Percentiles rank a stretch among this genome's conserved stretches.
These are phyloP conservation scores for Graphiopsis chlorocephala DNA, from an alignment of 2,329 filamentous ascomycete species.

Conservation along the genomic window DNA sequence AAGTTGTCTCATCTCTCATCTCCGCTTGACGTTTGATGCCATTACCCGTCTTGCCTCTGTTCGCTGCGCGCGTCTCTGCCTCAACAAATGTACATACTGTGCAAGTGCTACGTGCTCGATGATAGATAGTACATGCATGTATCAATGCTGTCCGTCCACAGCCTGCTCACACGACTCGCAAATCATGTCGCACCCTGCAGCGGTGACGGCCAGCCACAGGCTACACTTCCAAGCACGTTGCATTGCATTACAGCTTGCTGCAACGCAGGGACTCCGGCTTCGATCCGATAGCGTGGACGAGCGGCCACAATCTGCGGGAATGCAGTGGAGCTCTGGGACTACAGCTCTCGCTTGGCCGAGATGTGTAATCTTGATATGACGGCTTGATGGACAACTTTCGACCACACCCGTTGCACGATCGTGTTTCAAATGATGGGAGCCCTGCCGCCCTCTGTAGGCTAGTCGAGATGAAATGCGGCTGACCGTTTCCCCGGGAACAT, in stretches of 20 bases:
- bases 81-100: not conserved
- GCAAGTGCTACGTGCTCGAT: not conserved
- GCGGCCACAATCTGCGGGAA: not conserved
- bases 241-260: constrained; percentile 1
- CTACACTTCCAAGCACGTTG: constrained; percentile 1
- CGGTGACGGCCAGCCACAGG: constrained; percentile 4
- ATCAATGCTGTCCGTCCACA: not conserved
- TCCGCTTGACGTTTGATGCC: not conserved
- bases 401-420: constrained; percentile 6
- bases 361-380: constrained; percentile 2
- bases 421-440: not conserved
- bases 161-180: not conserved
- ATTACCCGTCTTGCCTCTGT: not conserved
- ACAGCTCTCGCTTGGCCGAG: not conserved
- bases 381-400: not conserved
- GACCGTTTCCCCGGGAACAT: constrained; percentile 8
- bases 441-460: not conserved
- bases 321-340: not conserved
- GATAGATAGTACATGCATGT: not conserved
- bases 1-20: constrained; percentile 6
- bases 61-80: not conserved
- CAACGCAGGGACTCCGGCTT: not conserved
- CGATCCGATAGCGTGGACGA: constrained; percentile 1
- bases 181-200: not conserved
- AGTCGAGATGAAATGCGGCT: not conserved